Evolutionary conservation across 2,329 filamentous ascomycete genomes (phyloP), one percentile per base, ranked within the genome.

Genomic region (Apiospora sp.): DNA sequence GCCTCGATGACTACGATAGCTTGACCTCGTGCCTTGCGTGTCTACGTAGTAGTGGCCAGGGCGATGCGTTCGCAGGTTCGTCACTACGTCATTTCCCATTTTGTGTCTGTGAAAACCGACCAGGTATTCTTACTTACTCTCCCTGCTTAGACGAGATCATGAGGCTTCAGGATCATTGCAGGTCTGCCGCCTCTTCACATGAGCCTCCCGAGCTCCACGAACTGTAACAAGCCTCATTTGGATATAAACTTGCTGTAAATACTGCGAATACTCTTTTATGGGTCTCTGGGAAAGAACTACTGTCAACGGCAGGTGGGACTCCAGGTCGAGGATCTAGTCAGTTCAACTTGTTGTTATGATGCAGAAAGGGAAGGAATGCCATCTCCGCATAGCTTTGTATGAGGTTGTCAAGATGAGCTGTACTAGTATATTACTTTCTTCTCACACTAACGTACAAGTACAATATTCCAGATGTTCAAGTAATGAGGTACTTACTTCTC

Each of bases 401-500:
- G 4, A 30, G 27, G 27, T 30, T 14, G 30, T 41, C 58, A 41
- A 41, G 30, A 64, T 64, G 34, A 64, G 13, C 22, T 37, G n/a
- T 64, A 61, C 19, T 22, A 6, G 4, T 64, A n/a, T 64, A n/a
- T 64, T 64, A 51, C 49, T n/a, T 54, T 16, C 27, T 24, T 54
- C 58, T 64, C 58, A 7, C 54, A 22, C 16, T 22, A 64, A n/a
- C 19, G 58, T 64, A 64, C 58, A 64, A 14, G 58, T 64, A 41
- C 58, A 64, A 14, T 14, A 1, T 10, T 3, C 41, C 58, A 41
- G 22, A 64, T 41, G 22, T 41, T 14, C 13, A 13, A 64, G 58
- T 14, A 64, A 37, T 5, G 22, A 64, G 34, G 8, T 41, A 14
- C 22, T n/a, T 41, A 14, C 22, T n/a, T 19, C 41, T 64, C 7